Evolutionary conservation across 371 early-diverging fungal species (phyloP), one percentile per base, ranked within the genome.

Genomic region (Gilbertella persicaria): DNA sequence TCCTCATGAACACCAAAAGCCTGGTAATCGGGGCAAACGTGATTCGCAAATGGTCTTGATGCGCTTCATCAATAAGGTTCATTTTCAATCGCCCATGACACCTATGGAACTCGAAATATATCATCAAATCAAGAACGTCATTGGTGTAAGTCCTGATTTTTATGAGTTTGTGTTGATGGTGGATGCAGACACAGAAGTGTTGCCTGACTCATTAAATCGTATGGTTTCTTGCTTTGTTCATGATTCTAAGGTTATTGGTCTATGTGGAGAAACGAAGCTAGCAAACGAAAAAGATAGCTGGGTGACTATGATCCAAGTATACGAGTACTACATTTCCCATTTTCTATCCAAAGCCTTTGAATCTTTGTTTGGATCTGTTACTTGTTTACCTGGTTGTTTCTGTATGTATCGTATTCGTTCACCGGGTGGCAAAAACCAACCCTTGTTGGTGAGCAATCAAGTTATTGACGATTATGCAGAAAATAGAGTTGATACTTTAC

Each of bases 241-340:
- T 58, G 97, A 97, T 65, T 78, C 84, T 28, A 85, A 86, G 71
- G 78, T 96, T 44, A 83, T 92, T 55, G 97, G 97, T 9, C 75
- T 93, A 16, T 96, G 96, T 63, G 96, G 96, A 23, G 96, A 96
- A 71, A 96, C 96, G 8, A 72, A 68, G 49, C 77, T 96, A 37
- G 86, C 94, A 5, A 96, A 96, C 66, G 91, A 93, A 60, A 90
- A 90, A 54, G 80, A 82, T 45, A 86, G 92, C 39, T 93, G 91
- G 90, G 93, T 94, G 5, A 96, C 98, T 14, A 96, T 96, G 93
- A 94, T 98, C 69, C 99, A 99, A 67, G 97, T 99, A 13, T 96
- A 93, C 68, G 96, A 95, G 64, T 96, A 99, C 82, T 99, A 94
- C 66, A 98, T 98, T 58, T 95, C 96, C 30, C 99, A 98, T 73